phyloP scores from a whole-genome alignment of 768 basidiomycete species.

The Macrolepiota dolichaula region DNA sequence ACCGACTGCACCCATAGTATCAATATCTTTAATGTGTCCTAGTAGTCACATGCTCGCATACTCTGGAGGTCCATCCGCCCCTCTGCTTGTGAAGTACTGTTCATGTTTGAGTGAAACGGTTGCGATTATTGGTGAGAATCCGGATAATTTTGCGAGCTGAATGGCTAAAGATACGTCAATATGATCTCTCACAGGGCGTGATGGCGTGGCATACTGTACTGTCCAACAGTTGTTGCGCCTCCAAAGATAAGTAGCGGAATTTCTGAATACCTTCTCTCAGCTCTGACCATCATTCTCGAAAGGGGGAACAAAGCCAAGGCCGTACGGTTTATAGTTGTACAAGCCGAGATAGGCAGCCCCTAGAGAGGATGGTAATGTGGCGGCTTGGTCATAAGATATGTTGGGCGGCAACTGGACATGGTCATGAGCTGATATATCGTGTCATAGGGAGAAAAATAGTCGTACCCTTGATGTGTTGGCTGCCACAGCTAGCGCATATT shows the following conservation, averaged over 20 bases:
- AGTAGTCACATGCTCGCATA: no score
- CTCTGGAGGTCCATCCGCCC: conserved; percentile 37
- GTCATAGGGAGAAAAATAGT: neutral
- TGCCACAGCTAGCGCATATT: conserved; percentile 32
- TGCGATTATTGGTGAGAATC: conserved; percentile 39
- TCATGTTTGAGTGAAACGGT: conserved; percentile 28
- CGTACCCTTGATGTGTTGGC: conserved; percentile 31
- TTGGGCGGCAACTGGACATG: conserved; percentile 31
- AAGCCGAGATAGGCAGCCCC: conserved; percentile 34
- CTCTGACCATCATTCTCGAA: conserved; percentile 20
- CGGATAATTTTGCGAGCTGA: conserved; percentile 36
- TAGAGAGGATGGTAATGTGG: conserved; percentile 37
- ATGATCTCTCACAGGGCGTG: conserved; percentile 16
- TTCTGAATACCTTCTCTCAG: conserved; percentile 24
- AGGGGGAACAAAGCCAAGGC: conserved; percentile 22
- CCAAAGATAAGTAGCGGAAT: conserved; percentile 28
- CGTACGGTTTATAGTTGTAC: conserved; percentile 23
- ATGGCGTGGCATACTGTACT: conserved; percentile 17
- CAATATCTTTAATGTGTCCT: no score
- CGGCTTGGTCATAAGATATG: conserved; percentile 35
- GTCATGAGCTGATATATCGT: neutral
- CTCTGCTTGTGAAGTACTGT: conserved; percentile 26
- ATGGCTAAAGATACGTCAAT: conserved; percentile 27
- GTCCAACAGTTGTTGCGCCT: conserved; percentile 25
- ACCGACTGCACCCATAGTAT: no score